phyloP scores from a whole-genome alignment of 345 rosid genomes.

The Eutrema japonicum region DNA sequence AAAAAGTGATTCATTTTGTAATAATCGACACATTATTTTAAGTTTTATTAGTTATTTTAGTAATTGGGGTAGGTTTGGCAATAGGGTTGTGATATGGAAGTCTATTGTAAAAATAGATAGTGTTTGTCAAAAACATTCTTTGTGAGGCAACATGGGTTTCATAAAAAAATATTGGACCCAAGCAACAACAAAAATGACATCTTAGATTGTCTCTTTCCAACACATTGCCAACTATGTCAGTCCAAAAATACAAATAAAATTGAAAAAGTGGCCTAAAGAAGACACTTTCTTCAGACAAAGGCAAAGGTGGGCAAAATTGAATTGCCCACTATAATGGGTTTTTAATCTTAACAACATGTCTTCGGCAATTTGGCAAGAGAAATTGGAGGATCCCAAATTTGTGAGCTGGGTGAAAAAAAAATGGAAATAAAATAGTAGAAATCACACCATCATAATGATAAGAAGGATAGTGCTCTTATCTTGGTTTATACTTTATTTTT shows the following conservation, averaged over 20 bases:
- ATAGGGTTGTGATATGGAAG: conserved; percentile 22
- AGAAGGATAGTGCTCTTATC: conserved; percentile 35
- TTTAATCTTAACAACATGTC: conserved; percentile 30
- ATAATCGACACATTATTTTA: not conserved
- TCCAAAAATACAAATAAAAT: conserved; percentile 33
- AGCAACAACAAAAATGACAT: conserved; percentile 30
- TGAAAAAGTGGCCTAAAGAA: conserved; percentile 45
- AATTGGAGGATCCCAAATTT: conserved; percentile 48
- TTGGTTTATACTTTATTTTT: conserved; percentile 5
- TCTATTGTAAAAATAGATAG: conserved; percentile 25
- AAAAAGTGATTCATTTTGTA: conserved; percentile 24
- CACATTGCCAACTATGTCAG: conserved; percentile 49
- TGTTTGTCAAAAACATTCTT: conserved; percentile 39
- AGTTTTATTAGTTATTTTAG: conserved; percentile 11
- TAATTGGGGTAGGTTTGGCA: conserved; percentile 37
- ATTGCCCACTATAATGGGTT: conserved; percentile 42
- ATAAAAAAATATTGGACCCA: conserved; percentile 28
- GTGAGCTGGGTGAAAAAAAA: conserved; percentile 34
- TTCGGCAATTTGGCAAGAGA: conserved; percentile 30
- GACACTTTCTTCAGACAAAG: conserved; percentile 66
- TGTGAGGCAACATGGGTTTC: conserved; percentile 41
- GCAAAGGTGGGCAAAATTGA: conserved; percentile 53
- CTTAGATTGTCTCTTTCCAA: conserved; percentile 47
- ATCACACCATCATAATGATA: conserved; percentile 31
- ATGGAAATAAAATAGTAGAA: conserved; percentile 38